These are phyloP conservation scores for Hygrocybe punicea DNA, from an alignment of 768 basidiomycete genomes.

Conservation along the genomic window DNA sequence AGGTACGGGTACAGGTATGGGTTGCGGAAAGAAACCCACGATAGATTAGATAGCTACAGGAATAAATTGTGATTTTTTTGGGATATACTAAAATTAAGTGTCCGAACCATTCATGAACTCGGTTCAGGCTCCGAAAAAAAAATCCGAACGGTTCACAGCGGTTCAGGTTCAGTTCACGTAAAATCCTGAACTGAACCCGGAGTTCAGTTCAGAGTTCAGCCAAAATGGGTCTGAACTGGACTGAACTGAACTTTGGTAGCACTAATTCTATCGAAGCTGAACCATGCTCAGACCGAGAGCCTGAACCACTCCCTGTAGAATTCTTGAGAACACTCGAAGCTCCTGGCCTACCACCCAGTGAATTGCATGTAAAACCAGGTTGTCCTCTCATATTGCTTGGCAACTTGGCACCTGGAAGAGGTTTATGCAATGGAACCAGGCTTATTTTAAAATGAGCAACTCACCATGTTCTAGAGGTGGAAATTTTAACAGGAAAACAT, in stretches of 20 bases:
- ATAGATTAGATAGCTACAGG: too few relatives aligned
- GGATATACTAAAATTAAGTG: too few relatives aligned
- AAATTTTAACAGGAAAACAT: conserved; percentile 36
- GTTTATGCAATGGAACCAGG: conserved; percentile 36
- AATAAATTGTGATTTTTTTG: too few relatives aligned
- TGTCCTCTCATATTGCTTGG: conserved; percentile 34
- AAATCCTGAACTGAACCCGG: too few relatives aligned
- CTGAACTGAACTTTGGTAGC: conserved; percentile 16
- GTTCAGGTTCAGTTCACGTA: too few relatives aligned
- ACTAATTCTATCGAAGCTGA: conserved; percentile 26
- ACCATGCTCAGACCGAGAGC: conserved; percentile 1
- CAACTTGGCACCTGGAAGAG: conserved; percentile 25
- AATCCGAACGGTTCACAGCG: too few relatives aligned
- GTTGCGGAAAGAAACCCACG: too few relatives aligned
- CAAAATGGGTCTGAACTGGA: too few relatives aligned
- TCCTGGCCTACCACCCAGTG: not conserved
- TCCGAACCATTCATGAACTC: too few relatives aligned
- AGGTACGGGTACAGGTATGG: too few relatives aligned
- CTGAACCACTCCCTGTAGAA: conserved; percentile 28
- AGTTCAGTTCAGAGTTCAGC: too few relatives aligned
- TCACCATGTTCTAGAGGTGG: conserved; percentile 34
- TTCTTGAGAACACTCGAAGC: conserved; percentile 36
- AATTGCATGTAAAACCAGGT: conserved; percentile 29
- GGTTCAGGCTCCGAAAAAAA: too few relatives aligned
- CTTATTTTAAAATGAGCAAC: conserved; percentile 24